A percentile compares a stretch with the other conserved stretches of the same genome.
These are phyloP conservation scores for Lotmaria passim DNA, from an alignment of 208 protist genomes.

Conservation along the genomic window DNA sequence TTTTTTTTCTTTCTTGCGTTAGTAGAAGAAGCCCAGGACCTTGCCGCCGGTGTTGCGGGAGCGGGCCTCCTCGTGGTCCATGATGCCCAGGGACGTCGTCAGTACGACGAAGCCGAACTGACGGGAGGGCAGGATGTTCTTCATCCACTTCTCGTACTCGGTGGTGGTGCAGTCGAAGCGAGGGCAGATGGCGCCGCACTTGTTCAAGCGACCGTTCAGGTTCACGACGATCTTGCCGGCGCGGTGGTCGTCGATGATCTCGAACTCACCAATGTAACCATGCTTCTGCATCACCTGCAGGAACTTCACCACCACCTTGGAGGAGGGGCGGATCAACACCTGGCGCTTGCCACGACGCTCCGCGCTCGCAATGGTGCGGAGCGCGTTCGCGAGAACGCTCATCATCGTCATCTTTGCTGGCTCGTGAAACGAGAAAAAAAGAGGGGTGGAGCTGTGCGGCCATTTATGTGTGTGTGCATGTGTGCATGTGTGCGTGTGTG, in stretches of 20 bases:
- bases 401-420: conserved; percentile 98
- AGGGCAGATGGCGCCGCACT: conserved; percentile 99
- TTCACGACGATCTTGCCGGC: conserved; percentile 99
- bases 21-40: conserved; percentile 99
- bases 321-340: conserved; percentile 98
- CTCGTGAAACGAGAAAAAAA: conserved; percentile 29
- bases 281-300: conserved; percentile 99
- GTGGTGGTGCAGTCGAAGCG: conserved; percentile 97
- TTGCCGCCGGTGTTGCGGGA: conserved; percentile 99
- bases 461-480: neutral
- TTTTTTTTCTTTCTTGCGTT: conserved; percentile 41
- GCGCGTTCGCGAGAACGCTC: conserved; percentile 98
- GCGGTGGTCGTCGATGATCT: conserved; percentile 99
- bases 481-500: neutral
- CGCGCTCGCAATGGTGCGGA: conserved; percentile 99
- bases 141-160: conserved; percentile 99
- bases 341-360: conserved; percentile 99
- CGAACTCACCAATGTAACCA: conserved; percentile 99
- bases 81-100: conserved; percentile 99
- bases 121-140: conserved; percentile 99
- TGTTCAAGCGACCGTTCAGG: conserved; percentile 99
- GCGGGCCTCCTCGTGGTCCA: conserved; percentile 99
- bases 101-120: conserved; percentile 99
- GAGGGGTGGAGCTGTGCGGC: conserved; percentile 2
- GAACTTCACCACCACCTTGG: conserved; percentile 99